Evolutionary conservation across 2,329 filamentous ascomycete genomes (phyloP), one percentile per base, ranked within the genome.

Genomic region (Dactylellina drechsleri): DNA sequence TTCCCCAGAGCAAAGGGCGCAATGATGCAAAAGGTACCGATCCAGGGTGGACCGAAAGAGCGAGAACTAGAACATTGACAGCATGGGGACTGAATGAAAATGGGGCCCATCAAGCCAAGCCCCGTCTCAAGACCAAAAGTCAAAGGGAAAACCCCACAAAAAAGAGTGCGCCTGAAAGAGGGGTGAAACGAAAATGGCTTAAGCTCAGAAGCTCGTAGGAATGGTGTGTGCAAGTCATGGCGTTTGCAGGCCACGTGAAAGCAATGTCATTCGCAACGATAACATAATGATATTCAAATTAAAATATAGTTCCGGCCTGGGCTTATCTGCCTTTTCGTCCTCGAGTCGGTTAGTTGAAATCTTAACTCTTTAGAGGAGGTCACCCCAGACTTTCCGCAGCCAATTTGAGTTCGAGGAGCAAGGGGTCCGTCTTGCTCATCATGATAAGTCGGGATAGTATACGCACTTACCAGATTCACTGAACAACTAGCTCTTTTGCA

Each of bases 21-120:
- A 67, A 36, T 36, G 2, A 36, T 36, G 66, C 50, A 61, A 74
- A 73, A 74, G 70, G 61, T 74, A 74, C 70, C 70, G 70, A 74
- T 74, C 62, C 58, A 66, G 57, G 62, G 64, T 74, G 70, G 70
- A 74, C 45, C 61, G 40, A 56, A 56, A 41, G 43, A 66, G 57
- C 57, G 50, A 56, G 47, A 57, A 62, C 58, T 12, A 57, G 16
- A 62, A 62, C 47, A 54, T 49, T 23, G 20, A 23, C 23, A 41
- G 15, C 5, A 50, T 16, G 15, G 12, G 26, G n/a, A 20, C 15
- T 18, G 16, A 47, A 47, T 23, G n/a, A 18, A n/a, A 18, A 16
- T 45, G n/a, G 16, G 20, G 36, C 28, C 18, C 2, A 36, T 49
- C 20, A 40, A 60, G 41, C 47, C 43, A 49, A 59, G 20, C 31